A percentile compares a stretch with the other conserved stretches of the same genome.
Evolutionary conservation across 441 rosid genomes (phyloP).

Genomic region (Biscutella laevigata): DNA sequence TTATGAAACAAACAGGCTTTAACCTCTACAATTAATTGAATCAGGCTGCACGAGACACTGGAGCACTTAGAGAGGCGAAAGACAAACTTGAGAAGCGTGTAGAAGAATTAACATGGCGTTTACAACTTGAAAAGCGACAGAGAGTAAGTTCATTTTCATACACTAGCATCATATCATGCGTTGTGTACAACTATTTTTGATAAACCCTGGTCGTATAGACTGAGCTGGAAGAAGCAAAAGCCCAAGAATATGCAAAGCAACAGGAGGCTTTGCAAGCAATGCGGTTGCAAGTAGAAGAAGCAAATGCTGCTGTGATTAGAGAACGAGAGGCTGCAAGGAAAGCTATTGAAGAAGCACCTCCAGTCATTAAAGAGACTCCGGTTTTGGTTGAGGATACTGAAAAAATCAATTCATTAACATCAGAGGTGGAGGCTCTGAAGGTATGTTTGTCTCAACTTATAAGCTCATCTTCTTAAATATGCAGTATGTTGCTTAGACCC

Average conservation of each 20-base stretch:
- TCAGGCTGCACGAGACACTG: slow-evolving; percentile 72
- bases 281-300: slow-evolving; percentile 58
- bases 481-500: background rate
- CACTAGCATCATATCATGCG: slow-evolving; percentile 5
- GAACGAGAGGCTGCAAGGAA: slow-evolving; percentile 67
- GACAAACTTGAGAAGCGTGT: slow-evolving; percentile 80
- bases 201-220: slow-evolving; percentile 34
- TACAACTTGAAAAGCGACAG: slow-evolving; percentile 68
- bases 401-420: slow-evolving; percentile 45
- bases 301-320: slow-evolving; percentile 50
- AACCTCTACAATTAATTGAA: slow-evolving; percentile 22
- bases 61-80: slow-evolving; percentile 74
- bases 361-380: slow-evolving; percentile 68
- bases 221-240: slow-evolving; percentile 67
- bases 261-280: slow-evolving; percentile 56
- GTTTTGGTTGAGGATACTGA: slow-evolving; percentile 67
- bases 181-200: slow-evolving; percentile 1
- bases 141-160: slow-evolving; percentile 40
- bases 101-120: slow-evolving; percentile 74
- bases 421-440: slow-evolving; percentile 61
- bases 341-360: slow-evolving; percentile 80
- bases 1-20: slow-evolving; percentile 12
- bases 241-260: slow-evolving; percentile 61
- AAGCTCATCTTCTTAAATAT: background rate
- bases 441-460: slow-evolving; percentile 23